Evolutionary conservation across 306 rosid species (phyloP).

Genomic region (Castanea mollissima): DNA sequence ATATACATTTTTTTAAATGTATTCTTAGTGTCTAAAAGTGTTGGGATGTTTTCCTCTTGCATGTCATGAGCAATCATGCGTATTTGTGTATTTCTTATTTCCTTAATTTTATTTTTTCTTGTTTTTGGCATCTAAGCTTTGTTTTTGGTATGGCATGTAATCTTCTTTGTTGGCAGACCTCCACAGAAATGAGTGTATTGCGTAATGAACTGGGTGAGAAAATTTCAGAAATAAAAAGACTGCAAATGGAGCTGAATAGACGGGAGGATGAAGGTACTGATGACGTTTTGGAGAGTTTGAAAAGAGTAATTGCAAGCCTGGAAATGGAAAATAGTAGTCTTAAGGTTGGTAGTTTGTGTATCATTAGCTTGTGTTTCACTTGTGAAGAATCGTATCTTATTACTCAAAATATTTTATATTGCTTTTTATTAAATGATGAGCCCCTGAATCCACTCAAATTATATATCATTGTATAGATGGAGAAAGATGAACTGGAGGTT

Average conservation of each 20-base stretch:
- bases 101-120: not conserved
- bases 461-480: constrained; percentile 48
- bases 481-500: constrained; percentile 69
- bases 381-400: not conserved
- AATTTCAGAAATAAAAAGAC: constrained; percentile 47
- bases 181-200: constrained; percentile 48
- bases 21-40: too few species aligned
- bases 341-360: constrained; percentile 54
- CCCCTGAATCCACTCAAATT: constrained; percentile 19
- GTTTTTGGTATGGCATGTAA: not conserved
- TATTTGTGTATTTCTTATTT: not conserved
- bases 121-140: constrained; percentile 31
- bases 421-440: constrained; percentile 5
- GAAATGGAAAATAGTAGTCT: constrained; percentile 72
- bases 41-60: too few species aligned
- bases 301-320: constrained; percentile 53
- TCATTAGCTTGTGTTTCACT: constrained; percentile 9
- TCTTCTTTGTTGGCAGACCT: constrained; percentile 47
- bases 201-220: constrained; percentile 61
- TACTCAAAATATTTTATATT: constrained; percentile 4
- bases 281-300: constrained; percentile 44
- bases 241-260: constrained; percentile 67
- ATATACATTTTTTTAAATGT: too few species aligned
- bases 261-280: constrained; percentile 37
- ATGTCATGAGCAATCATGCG: too few species aligned